A percentile compares a stretch with the other conserved stretches of the same genome.
Conservation (phyloP, 2,329 filamentous ascomycete species). For the Hymenoscyphus fructigenus region DNA sequence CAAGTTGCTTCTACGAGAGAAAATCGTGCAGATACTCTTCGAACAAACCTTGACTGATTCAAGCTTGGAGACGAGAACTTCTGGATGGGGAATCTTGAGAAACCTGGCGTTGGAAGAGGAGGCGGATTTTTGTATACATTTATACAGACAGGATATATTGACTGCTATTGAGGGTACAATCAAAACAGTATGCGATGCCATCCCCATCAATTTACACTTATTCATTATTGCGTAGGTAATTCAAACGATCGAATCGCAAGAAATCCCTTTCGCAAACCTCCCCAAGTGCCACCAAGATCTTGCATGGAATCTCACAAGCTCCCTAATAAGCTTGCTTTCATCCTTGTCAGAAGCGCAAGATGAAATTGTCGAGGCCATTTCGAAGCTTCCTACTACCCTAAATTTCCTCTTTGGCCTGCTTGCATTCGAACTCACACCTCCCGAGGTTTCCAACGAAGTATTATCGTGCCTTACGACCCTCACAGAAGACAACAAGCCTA, state of each 20-base stretch:
- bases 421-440: slow-evolving; percentile 41
- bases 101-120: slow-evolving; percentile 63
- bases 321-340: slow-evolving; percentile 52
- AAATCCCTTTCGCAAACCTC: slow-evolving; percentile 46
- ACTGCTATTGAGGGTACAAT: slow-evolving; percentile 59
- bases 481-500: slow-evolving; percentile 57
- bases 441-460: slow-evolving; percentile 43
- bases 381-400: slow-evolving; percentile 48
- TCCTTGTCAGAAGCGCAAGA: slow-evolving; percentile 59
- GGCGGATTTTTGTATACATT: slow-evolving; percentile 63
- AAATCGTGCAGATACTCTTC: slow-evolving; percentile 62
- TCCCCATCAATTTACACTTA: neutral
- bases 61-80: slow-evolving; percentile 60
- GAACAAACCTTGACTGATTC: slow-evolving; percentile 64
- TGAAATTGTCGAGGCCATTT: slow-evolving; percentile 57
- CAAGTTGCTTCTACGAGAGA: slow-evolving; percentile 64
- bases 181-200: slow-evolving; percentile 45
- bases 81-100: slow-evolving; percentile 66
- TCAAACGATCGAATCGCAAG: slow-evolving; percentile 34
- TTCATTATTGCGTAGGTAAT: slow-evolving; percentile 31
- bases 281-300: slow-evolving; percentile 54
- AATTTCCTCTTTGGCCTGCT: slow-evolving; percentile 56
- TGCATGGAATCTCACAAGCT: slow-evolving; percentile 54
- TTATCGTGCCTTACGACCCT: slow-evolving; percentile 57
- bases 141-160: slow-evolving; percentile 61